Percentiles rank a stretch among this genome's conserved stretches.
Evolutionary conservation across 139 green algal genomes (phyloP).

Genomic region (Picochlorum sp.): DNA sequence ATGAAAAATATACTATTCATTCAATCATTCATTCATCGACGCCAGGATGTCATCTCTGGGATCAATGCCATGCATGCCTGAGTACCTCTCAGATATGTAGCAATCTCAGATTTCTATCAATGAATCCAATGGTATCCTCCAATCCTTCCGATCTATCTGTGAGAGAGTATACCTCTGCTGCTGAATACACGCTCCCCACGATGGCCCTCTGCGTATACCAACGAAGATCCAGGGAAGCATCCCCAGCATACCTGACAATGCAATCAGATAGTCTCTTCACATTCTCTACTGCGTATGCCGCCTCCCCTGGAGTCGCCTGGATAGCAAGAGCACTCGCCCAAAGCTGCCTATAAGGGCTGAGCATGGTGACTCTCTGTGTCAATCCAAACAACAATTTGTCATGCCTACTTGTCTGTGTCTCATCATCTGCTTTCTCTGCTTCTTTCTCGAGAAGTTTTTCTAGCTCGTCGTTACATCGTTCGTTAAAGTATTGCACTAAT

Average conservation of each 20-base stretch:
- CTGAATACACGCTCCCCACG: conserved; percentile 46
- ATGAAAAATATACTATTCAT: not conserved
- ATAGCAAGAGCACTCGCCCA: conserved; percentile 56
- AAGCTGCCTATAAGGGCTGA: conserved; percentile 32
- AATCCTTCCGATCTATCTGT: conserved; percentile 60
- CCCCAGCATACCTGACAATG: conserved; percentile 52
- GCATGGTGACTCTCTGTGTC: conserved; percentile 43
- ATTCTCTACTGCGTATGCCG: conserved; percentile 27
- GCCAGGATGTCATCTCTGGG: too few species aligned
- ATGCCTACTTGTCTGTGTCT: not conserved
- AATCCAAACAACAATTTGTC: conserved; percentile 41
- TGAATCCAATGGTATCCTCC: conserved; percentile 39
- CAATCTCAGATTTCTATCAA: not conserved
- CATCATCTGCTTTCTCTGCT: conserved; percentile 23
- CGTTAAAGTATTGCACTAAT: conserved; percentile 50
- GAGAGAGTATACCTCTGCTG: conserved; percentile 70
- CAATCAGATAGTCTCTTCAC: conserved; percentile 39
- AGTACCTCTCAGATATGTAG: too few species aligned
- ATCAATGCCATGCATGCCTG: too few species aligned
- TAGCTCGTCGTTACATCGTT: conserved; percentile 38
- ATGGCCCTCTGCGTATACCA: conserved; percentile 64
- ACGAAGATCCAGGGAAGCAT: conserved; percentile 46
- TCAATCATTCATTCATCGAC: too few species aligned
- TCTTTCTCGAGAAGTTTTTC: conserved; percentile 11
- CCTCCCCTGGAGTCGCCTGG: conserved; percentile 34